These are phyloP conservation scores for Immersiporthe knoxdaviesiana DNA, from an alignment of 2,329 filamentous ascomycete genomes.

Conservation along the genomic window DNA sequence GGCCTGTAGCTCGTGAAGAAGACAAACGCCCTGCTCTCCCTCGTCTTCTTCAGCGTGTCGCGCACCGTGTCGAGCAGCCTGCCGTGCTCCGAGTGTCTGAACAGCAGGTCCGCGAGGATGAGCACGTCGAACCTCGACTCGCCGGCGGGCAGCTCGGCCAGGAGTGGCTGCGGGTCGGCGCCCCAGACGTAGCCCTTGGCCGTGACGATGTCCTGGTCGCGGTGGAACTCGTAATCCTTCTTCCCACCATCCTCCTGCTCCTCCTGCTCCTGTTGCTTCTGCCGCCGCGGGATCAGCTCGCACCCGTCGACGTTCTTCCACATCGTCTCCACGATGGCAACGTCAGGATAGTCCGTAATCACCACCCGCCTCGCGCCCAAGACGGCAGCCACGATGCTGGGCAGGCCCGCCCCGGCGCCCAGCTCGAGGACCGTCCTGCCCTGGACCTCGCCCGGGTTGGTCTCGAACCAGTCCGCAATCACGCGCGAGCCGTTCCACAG, in stretches of 20 bases:
- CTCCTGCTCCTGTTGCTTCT: constrained; percentile 27
- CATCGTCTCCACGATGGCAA: constrained; percentile 80
- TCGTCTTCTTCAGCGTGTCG: constrained; percentile 62
- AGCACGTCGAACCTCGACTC: constrained; percentile 71
- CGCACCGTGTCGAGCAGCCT: constrained; percentile 76
- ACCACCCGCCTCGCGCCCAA: constrained; percentile 73
- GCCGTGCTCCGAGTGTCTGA: constrained; percentile 85
- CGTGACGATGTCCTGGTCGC: constrained; percentile 47
- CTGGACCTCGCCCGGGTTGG: constrained; percentile 64
- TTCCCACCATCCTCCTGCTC: constrained; percentile 33
- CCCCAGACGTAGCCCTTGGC: constrained; percentile 87
- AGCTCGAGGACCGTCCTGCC: constrained; percentile 80
- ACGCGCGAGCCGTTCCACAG: constrained; percentile 90
- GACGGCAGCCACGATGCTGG: constrained; percentile 75
- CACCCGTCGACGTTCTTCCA: constrained; percentile 71
- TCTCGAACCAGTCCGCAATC: constrained; percentile 77
- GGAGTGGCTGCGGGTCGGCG: constrained; percentile 60
- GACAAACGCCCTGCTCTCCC: constrained; percentile 70
- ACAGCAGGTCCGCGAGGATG: constrained; percentile 86
- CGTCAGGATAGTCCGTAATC: constrained; percentile 87
- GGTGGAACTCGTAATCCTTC: constrained; percentile 30
- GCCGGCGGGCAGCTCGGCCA: constrained; percentile 53
- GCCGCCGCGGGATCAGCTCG: constrained; percentile 41
- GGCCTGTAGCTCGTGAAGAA: constrained; percentile 95
- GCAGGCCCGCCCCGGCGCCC: constrained; percentile 84